phyloP scores from a whole-genome alignment of 192 early-diverging fungal species.

The Physocladia obscura region DNA sequence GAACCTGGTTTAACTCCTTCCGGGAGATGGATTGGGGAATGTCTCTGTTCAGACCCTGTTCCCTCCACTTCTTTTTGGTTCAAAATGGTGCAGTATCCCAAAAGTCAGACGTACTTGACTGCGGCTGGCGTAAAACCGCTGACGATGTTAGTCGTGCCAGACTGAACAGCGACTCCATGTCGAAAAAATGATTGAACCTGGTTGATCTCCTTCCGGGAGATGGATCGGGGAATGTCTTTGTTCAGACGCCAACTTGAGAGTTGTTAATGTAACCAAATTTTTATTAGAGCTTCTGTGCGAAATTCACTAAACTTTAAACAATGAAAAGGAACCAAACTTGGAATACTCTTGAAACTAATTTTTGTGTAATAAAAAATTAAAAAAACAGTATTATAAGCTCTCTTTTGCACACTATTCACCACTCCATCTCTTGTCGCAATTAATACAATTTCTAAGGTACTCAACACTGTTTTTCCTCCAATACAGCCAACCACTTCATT shows the following conservation, averaged over 20 bases:
- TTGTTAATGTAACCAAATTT: not conserved
- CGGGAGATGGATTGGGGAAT: slow-evolving; percentile 1
- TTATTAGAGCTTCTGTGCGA: too few species aligned
- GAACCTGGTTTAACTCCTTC: slow-evolving; percentile 3
- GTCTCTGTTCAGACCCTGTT: slow-evolving; percentile 10
- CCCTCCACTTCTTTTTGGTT: not conserved
- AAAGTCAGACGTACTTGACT: slow-evolving; percentile 10
- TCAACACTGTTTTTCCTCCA: too few species aligned
- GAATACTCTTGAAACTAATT: too few species aligned
- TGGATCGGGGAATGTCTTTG: slow-evolving; percentile 6
- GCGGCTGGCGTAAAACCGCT: slow-evolving; percentile 3
- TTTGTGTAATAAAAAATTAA: too few species aligned
- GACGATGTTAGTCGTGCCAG: slow-evolving; percentile 9
- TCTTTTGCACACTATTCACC: too few species aligned
- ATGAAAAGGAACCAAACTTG: too few species aligned
- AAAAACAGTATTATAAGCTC: too few species aligned
- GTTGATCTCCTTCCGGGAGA: not conserved
- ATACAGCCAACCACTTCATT: too few species aligned
- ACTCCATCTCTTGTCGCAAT: too few species aligned
- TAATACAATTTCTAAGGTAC: too few species aligned
- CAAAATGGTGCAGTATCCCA: not conserved
- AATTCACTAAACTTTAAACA: too few species aligned
- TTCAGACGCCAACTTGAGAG: slow-evolving; percentile 10
- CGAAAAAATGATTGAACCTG: slow-evolving; percentile 11
- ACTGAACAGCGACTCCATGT: slow-evolving; percentile 3